Base-by-base conservation (phyloP, 768 basidiomycete species). In the Albatrellus ellisii region DNA sequence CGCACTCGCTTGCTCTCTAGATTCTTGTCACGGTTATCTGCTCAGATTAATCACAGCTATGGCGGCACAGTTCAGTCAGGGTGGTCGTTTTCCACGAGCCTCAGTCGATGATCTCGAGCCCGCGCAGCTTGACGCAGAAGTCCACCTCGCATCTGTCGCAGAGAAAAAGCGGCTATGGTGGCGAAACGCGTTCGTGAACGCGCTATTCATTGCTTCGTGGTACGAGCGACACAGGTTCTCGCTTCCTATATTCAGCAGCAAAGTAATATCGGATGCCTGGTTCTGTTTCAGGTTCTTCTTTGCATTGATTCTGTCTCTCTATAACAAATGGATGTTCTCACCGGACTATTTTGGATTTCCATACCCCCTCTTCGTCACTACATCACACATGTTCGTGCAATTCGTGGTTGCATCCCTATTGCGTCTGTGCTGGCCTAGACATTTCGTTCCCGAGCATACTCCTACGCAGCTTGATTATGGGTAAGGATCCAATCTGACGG, bases 281-380 rank as follows among this genome's bases (percentile, higher is more conserved):
- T 26, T n/a, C 18, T 29, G 14, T 6, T 26, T 35, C 49, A 98
- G 95, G 95, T 98, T 89, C 61, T 58, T 76, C 34, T 95, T 97
- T 57, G 89, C 95, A 17, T 90, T 86, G 2, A 55, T 89, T 11
- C 70, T 95, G 24, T 90, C 89, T 6, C 63, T 97, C 45, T 97
- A 95, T 65, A 99, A 91, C 73, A 85, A 97, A 66, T 98, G 92
- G 92, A 92, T 98, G 87, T 98, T 97, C 62, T 82, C 85, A 0
- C 68, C 72, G 0, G 64, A 83, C 12, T 73, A 85, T 59, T 88
- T 79, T 56, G 80, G 75, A 47, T 99, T 98, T 60, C 82, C 87
- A 11, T 91, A 72, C 45, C 95, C 95, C 2, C 72, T 99, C 39
- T 94, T 99, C 62, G 95, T 97, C 49, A 99, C 94, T 4, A 78